Conservation (phyloP, 305 asterid genomes). For the Fraxinus albicans region DNA sequence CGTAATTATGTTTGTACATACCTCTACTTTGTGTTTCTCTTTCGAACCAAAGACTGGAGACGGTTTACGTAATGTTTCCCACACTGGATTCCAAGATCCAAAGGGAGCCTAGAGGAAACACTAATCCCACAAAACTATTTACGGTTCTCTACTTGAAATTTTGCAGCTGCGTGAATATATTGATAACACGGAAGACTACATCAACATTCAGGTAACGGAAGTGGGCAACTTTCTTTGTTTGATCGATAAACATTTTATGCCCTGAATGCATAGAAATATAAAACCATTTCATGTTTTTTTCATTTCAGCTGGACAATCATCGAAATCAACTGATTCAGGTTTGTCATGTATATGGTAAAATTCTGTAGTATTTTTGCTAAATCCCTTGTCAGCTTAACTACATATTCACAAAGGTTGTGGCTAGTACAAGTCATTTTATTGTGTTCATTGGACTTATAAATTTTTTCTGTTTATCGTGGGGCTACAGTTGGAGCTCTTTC, state of each 20-base stretch:
- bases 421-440: neutral
- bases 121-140: neutral
- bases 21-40: neutral
- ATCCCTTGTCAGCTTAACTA: neutral
- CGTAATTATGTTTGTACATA: neutral
- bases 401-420: neutral
- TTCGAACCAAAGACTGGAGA: neutral
- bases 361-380: neutral
- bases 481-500: conserved; percentile 81
- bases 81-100: neutral
- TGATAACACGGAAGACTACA: conserved; percentile 92
- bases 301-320: conserved; percentile 85
- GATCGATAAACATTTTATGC: neutral
- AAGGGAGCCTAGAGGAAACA: neutral
- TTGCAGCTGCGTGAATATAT: conserved; percentile 87
- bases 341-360: neutral
- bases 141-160: neutral
- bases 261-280: neutral
- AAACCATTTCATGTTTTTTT: neutral
- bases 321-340: conserved; percentile 98
- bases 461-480: neutral
- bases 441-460: neutral
- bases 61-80: neutral
- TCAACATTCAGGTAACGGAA: conserved; percentile 75
- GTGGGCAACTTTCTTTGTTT: neutral